Evolutionary conservation across 257 asterid genomes (phyloP), one percentile per base, ranked within the genome.

Genomic region (Solanum microdontum): DNA sequence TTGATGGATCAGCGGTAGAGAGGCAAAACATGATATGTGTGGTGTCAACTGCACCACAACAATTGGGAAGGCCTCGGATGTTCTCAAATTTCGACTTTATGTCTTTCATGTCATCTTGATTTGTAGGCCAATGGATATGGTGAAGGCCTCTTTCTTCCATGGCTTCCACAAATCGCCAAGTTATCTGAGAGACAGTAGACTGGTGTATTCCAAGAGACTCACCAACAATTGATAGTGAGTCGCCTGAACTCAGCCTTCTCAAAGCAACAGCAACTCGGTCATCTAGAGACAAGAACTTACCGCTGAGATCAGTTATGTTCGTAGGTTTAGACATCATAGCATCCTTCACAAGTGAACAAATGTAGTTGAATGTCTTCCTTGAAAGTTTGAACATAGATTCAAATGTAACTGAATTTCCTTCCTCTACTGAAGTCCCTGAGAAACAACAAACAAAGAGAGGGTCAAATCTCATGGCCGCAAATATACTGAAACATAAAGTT

Each of bases 231-330:
- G 89, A 55, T 17, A 88, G 74, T 26, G 90, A 86, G 17, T 88
- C 87, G 5, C 89, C 88, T 15, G 91, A 85, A 48, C 91, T 90
- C 48, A 90, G 58, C 77, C 90, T 86, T 83, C 89, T 88, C 83
- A 90, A 82, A 45, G 90, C 88, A 51, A 90, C 79, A 68, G 90
- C 91, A 45, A 90, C 90, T 37, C 91, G 85, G 73, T 88, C 91
- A 30, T 88, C 60, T 9, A 86, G 55, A 6, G 87, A 30, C 86
- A 90, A 66, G 17, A 15, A 43, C 24, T 64, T 73, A 43, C 91
- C 87, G 7, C 79, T 62, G 60, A 82, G 86, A 88, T 87, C 91
- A 32, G 85, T 62, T 26, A 58, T 43, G 21, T 73, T 86, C 1
- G 43, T 4, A 3, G 33, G 40, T 37, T 84, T 87, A 13, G 37